These are phyloP conservation scores for Salvia sclarea DNA, from an alignment of 305 asterid species.

Conservation along the genomic window DNA sequence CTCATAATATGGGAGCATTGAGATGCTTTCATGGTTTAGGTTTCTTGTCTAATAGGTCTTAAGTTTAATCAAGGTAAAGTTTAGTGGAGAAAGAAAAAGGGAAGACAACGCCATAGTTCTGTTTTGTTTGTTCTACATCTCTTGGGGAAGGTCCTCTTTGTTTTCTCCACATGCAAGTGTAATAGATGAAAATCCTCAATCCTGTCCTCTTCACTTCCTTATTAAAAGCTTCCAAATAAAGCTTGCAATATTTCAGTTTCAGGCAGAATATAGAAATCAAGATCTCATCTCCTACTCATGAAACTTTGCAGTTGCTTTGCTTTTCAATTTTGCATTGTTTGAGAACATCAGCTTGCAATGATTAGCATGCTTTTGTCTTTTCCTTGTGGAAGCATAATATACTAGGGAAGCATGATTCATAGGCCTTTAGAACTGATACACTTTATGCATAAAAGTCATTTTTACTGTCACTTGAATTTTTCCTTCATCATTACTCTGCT, in stretches of 20 bases:
- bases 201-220: constrained; percentile 3
- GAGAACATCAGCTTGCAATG: constrained; percentile 15
- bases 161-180: neutral
- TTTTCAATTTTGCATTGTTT: neutral
- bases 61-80: constrained; percentile 1
- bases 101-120: neutral
- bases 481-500: constrained; percentile 31
- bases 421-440: neutral
- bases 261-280: constrained; percentile 19
- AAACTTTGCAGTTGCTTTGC: neutral
- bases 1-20: neutral
- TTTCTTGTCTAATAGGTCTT: constrained; percentile 6
- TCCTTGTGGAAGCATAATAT: constrained; percentile 11
- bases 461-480: neutral
- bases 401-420: constrained; percentile 10
- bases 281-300: constrained; percentile 9
- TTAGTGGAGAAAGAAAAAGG: neutral
- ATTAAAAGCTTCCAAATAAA: neutral
- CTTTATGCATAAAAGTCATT: neutral
- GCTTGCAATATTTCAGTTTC: neutral
- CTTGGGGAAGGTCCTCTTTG: neutral
- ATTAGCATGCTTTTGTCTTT: neutral
- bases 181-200: constrained; percentile 6
- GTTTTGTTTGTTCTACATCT: neutral
- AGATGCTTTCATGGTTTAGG: neutral